Evolutionary conservation across 2,329 filamentous ascomycete genomes (phyloP).

Genomic region (Colletotrichum graminicola): DNA sequence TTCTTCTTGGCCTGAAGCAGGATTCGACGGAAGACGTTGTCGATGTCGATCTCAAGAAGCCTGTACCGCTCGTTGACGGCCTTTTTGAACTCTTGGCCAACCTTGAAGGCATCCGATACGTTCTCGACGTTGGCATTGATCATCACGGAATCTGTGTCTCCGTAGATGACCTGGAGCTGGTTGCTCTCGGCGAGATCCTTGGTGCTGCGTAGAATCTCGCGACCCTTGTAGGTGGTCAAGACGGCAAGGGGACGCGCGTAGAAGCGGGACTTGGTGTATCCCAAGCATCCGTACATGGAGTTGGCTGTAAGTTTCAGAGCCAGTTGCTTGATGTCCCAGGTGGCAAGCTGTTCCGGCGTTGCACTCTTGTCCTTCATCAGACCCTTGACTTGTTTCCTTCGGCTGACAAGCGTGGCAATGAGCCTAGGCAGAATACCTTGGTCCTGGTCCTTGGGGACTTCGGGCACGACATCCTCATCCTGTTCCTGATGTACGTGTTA

Average conservation of each 20-base stretch:
- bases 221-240: conserved; percentile 95
- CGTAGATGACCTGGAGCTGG: conserved; percentile 95
- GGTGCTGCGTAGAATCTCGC: conserved; percentile 95
- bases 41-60: conserved; percentile 96
- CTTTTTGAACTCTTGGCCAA: conserved; percentile 95
- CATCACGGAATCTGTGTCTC: conserved; percentile 99
- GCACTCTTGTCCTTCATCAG: conserved; percentile 96
- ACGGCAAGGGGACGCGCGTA: conserved; percentile 95
- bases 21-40: conserved; percentile 95
- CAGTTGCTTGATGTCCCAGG: conserved; percentile 98
- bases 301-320: conserved; percentile 98
- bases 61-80: conserved; percentile 94
- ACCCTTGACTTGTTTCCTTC: conserved; percentile 91
- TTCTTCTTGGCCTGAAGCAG: conserved; percentile 99
- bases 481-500: conserved; percentile 60
- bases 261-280: conserved; percentile 96
- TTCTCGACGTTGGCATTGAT: conserved; percentile 99
- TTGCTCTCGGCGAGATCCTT: conserved; percentile 95
- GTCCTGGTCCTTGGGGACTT: conserved; percentile 82
- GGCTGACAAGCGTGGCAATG: conserved; percentile 90
- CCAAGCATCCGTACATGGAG: conserved; percentile 99
- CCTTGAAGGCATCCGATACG: conserved; percentile 88
- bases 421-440: conserved; percentile 90
- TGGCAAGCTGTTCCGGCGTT: conserved; percentile 86
- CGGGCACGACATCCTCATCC: conserved; percentile 89